Percentiles rank a stretch among this genome's conserved stretches.
Conservation (phyloP, 2,329 filamentous ascomycete genomes). For the Sporothrix protearum region DNA sequence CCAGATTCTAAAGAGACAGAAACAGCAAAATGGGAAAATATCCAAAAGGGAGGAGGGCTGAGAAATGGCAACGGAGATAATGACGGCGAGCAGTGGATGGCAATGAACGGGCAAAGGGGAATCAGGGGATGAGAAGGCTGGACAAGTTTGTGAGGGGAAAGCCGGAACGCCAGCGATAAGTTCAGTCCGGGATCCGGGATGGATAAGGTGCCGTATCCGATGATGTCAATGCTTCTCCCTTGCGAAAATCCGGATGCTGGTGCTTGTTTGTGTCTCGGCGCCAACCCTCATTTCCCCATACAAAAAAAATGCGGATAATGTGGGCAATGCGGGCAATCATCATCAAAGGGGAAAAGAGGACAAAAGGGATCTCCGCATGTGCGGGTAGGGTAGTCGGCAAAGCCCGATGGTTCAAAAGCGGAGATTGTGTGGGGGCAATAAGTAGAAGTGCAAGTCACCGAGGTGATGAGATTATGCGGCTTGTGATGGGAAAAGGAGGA, state of each 20-base stretch:
- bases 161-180: background rate
- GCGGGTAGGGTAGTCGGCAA: constrained; percentile 1
- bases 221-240: background rate
- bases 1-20: background rate
- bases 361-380: background rate
- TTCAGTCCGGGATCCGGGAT: constrained; percentile 4
- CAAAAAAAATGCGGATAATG: background rate
- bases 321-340: background rate
- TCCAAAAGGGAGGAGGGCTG: background rate
- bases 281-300: background rate
- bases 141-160: background rate
- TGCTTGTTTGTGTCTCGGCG: background rate
- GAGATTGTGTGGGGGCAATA: background rate
- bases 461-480: background rate
- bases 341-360: background rate
- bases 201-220: background rate
- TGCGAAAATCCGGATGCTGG: background rate
- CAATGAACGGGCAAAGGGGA: background rate
- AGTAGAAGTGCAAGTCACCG: background rate
- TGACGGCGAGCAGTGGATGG: background rate
- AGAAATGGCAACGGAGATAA: background rate
- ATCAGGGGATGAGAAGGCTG: background rate
- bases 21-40: background rate
- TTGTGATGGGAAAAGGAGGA: background rate
- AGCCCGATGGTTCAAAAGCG: background rate